These are phyloP conservation scores for Selaginella tamariscina DNA, from an alignment of 75 land plant species.

Conservation along the genomic window DNA sequence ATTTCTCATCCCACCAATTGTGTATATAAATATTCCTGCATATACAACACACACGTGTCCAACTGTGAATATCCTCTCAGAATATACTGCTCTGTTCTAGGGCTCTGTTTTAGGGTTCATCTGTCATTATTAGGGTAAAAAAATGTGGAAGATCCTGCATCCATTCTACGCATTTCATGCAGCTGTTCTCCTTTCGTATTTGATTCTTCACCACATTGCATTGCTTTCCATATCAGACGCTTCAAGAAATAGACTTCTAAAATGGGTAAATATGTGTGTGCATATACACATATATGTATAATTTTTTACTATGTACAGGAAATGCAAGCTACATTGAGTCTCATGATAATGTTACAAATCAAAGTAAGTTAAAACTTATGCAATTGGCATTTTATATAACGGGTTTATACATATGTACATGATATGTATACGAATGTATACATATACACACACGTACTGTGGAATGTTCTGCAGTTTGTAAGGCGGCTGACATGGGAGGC, in stretches of 20 bases:
- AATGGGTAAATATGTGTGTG: not conserved
- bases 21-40: no score
- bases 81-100: no score
- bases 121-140: no score
- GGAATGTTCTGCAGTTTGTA: not conserved
- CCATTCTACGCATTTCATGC: not conserved
- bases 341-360: not conserved
- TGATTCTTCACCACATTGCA: not conserved
- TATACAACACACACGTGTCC: no score
- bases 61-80: no score
- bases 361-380: not conserved
- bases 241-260: not conserved
- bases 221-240: not conserved
- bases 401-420: no score
- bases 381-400: not conserved
- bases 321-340: not conserved
- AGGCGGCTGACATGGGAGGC: not conserved
- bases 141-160: not conserved
- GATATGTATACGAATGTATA: no score
- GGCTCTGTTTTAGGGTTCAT: no score
- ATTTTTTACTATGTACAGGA: not conserved
- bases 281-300: not conserved
- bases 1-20: no score
- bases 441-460: no score
- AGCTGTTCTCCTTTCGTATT: not conserved